Evolutionary conservation across 2,329 filamentous ascomycete species (phyloP).

Genomic region (Alternaria longipes): DNA sequence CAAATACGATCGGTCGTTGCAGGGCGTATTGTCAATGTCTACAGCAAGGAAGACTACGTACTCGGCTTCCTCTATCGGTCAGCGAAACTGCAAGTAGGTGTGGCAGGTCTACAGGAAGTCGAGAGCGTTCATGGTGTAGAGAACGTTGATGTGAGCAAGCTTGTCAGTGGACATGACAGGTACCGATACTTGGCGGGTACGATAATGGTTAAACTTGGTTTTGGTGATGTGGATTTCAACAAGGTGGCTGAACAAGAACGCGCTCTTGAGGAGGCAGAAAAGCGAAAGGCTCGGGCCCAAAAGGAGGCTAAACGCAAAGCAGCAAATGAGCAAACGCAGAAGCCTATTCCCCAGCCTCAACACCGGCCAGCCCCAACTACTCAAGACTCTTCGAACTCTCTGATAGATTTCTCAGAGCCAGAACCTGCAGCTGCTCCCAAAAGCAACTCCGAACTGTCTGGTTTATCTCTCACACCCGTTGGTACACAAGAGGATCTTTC

Average conservation of each 20-base stretch:
- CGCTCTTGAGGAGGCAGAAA: slow-evolving; percentile 40
- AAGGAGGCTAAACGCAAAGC: slow-evolving; percentile 33
- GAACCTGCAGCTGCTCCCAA: not conserved
- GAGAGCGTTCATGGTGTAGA: slow-evolving; percentile 70
- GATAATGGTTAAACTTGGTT: slow-evolving; percentile 59
- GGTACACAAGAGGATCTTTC: not conserved
- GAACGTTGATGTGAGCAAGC: slow-evolving; percentile 60
- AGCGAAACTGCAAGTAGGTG: slow-evolving; percentile 80
- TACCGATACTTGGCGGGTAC: slow-evolving; percentile 60
- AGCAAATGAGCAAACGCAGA: not conserved
- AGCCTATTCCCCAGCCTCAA: slow-evolving; percentile 8
- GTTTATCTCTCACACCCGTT: not conserved
- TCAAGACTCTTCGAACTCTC: not conserved
- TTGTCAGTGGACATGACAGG: slow-evolving; percentile 59
- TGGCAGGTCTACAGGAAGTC: slow-evolving; percentile 81
- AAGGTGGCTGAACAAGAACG: slow-evolving; percentile 55
- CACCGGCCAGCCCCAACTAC: not conserved
- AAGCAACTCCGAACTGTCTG: not conserved
- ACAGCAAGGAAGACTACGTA: slow-evolving; percentile 84
- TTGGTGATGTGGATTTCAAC: slow-evolving; percentile 58
- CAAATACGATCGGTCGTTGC: slow-evolving; percentile 79
- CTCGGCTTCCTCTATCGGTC: slow-evolving; percentile 86
- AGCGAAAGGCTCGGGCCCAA: slow-evolving; percentile 47
- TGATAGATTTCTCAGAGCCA: slow-evolving; percentile 4
- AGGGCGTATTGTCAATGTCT: slow-evolving; percentile 85